Evolutionary conservation across 495 filamentous ascomycete species (phyloP), one percentile per base, ranked within the genome.

Genomic region (Daldinia caldariorum): DNA sequence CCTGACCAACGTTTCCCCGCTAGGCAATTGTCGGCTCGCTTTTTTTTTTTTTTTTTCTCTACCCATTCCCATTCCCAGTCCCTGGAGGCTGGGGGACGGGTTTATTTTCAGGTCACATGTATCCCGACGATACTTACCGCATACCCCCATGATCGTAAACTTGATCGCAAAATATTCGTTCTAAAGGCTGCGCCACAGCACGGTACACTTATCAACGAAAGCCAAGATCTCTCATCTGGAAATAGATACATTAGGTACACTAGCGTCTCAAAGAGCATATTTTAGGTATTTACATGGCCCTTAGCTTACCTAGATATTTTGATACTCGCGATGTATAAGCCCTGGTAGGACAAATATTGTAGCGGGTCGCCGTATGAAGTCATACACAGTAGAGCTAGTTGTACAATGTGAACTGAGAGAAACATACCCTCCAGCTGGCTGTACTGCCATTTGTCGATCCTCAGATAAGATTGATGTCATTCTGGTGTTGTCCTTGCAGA

Each of bases 401-500:
- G 34, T 35, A 53, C 10, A 41, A 1, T 47, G 14, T 22, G 45
- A 39, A 8, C 8, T 12, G 47, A 50, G 47, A 50, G 38, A 34
- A 58, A 47, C 16, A 51, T n/a, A 14, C 39, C 49, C 18, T 12
- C 9, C 4, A 32, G 41, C 35, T 62, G 69, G 41, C 35, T 62
- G 69, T 38, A 60, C 63, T 34, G 63, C 69, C 63, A 54, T 71
- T 67, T 43, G 63, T 53, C 54, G 63, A 71, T 71, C 69, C 31
- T 63, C 38, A 43, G 37, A 58, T 66, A 61, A 53, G 47, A 47
- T 60, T 63, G 63, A 71, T 71, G 63, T 67, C 69, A 71, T 67
- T 67, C 63, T 54, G 32, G 18, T 50, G 18, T 4, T 58, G 29
- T 59, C 63, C 37, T 43, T 47, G 43, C 41, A 61, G 35, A 12